These are phyloP conservation scores for Monosporascus cannonballus DNA, from an alignment of 2,329 filamentous ascomycete species.

Conservation along the genomic window DNA sequence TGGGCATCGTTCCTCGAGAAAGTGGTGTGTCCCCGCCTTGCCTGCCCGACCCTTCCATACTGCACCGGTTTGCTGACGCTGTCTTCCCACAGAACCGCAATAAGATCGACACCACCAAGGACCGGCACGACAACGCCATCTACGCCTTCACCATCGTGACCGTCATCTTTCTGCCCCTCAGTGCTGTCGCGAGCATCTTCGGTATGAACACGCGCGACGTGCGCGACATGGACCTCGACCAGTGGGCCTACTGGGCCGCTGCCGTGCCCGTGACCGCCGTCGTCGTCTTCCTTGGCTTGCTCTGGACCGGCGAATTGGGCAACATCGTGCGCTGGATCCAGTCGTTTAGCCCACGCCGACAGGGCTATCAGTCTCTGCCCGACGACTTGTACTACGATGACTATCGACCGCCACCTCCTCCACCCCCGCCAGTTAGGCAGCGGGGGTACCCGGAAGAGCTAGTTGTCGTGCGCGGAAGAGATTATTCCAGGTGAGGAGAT, in stretches of 20 bases:
- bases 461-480: too few relatives aligned
- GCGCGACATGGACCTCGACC: constrained; percentile 39
- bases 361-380: too few relatives aligned
- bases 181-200: constrained; percentile 31
- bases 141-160: constrained; percentile 35
- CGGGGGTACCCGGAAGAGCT: too few relatives aligned
- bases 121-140: constrained; percentile 19
- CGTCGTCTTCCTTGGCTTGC: constrained; percentile 20
- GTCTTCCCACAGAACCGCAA: constrained; percentile 11
- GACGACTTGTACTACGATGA: too few relatives aligned
- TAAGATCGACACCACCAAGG: constrained; percentile 15
- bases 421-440: too few relatives aligned
- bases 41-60: too few relatives aligned
- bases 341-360: too few relatives aligned
- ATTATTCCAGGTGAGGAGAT: too few relatives aligned
- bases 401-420: too few relatives aligned
- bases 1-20: constrained; percentile 21
- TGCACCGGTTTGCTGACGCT: background rate
- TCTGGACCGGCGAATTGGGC: constrained; percentile 19
- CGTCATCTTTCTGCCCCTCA: constrained; percentile 32
- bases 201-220: constrained; percentile 49
- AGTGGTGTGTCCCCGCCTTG: constrained; percentile 12
- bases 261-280: constrained; percentile 39
- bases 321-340: constrained; percentile 12
- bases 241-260: constrained; percentile 45